Evolutionary conservation across 257 asterid species (phyloP), one percentile per base, ranked within the genome.

Genomic region (Nyctanthes arbortristis): DNA sequence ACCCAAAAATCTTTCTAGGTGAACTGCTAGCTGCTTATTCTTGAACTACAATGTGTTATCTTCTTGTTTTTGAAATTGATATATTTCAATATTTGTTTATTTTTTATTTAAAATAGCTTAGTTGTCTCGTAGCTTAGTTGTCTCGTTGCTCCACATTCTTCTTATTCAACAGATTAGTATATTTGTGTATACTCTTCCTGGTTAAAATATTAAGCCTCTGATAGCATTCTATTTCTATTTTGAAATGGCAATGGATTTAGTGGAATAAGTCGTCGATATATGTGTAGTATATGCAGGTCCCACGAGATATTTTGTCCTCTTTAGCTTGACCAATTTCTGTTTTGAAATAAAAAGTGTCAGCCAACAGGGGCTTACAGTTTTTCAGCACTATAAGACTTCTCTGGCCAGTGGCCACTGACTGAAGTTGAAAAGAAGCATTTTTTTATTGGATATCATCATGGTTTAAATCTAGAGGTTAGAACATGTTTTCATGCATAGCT

Each of bases 1-100:
- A 33, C 67, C 43, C 63, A 57, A 69, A 58, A 67, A 34, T 36
- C 24, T 28, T 39, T 37, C 24, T 62, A 65, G 35, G 63, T 73
- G 32, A 27, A 55, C n/a, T n/a, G n/a, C n/a, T n/a, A n/a, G n/a
- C n/a, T n/a, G n/a, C n/a, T n/a, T n/a, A n/a, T n/a, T n/a, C n/a
- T n/a, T n/a, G n/a, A n/a, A n/a, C n/a, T n/a, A n/a, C n/a, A n/a
- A n/a, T n/a, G 69, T 49, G 13, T 18, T 20, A n/a, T 57, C 56
- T 39, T 40, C 20, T 35, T 34, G 1, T 35, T 57, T 39, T 18
- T 32, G 47, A n/a, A 65, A 63, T 56, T 29, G 11, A 55, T 25
- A 54, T 12, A 39, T 12, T 30, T 5, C 4, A 9, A 34, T 16
- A 37, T 54, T 56, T 31, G 18, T 69, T 71, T 30, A 35, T 60